Base-by-base conservation (phyloP, 805 yeast species). In the Schwanniomyces yamadae region DNA sequence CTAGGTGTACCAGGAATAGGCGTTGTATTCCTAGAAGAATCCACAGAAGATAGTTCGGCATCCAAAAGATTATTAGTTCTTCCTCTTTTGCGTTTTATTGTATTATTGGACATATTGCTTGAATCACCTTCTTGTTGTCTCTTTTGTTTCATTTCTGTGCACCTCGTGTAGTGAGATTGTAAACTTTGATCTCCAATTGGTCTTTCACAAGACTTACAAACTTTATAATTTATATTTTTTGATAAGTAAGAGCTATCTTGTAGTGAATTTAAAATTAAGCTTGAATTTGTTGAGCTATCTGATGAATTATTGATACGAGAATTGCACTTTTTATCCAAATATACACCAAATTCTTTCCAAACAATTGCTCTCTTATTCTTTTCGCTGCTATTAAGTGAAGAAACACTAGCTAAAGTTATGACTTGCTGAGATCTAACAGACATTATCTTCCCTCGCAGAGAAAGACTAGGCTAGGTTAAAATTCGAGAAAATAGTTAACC, bases 291-390 rank as follows among this genome's bases (percentile, higher is more conserved):
- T 22, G 54, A 39, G 21, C 47, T 39, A 30, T 39, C 37, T 13
- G 40, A 44, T 24, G 34, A 28, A 23, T 49, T 50, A 34, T 59
- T 55, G 31, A 49, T 45, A 30, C 42, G 51, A 39, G 54, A 44
- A 26, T 57, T 57, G 29, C 67, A 43, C 34, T 63, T 63, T 42
- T 62, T 65, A 41, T 67, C 74, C 33, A 68, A 50, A 39, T 62
- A 68, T 8, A 56, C 63, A 8, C 74, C 74, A 36, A 68, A 59
- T 28, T 68, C 74, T 47, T 67, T 68, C 74, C 74, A 68, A 40
- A 63, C 56, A 20, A 63, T 57, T 7, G 61, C 54, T 37, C 59
- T 56, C 27, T 49, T 49, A 34, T 33, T 33, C 6, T 36, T 26
- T 13, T 45, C 32, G 14, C 28, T 30, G 28, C 45, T 52, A 39